Percentiles rank a stretch among this genome's conserved stretches.
Conservation (phyloP, 495 filamentous ascomycete genomes). For the Lophiostoma macrostomum region DNA sequence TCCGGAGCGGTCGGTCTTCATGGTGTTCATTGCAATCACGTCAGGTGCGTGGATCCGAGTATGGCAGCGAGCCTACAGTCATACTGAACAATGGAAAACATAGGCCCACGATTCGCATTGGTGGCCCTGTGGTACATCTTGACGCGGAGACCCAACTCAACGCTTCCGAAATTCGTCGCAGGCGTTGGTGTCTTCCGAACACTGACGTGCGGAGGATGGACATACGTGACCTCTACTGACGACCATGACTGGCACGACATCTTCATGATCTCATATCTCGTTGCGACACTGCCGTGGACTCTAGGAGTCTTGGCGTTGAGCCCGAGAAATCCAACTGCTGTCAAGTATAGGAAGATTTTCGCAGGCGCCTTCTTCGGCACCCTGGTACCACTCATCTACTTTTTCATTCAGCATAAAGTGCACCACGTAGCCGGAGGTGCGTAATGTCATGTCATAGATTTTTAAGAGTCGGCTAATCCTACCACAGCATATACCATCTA, state of each 20-base stretch:
- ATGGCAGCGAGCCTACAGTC: not conserved
- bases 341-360: conserved; percentile 86
- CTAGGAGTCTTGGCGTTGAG: conserved; percentile 84
- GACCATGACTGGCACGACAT: conserved; percentile 99
- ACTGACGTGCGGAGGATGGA: conserved; percentile 96
- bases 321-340: conserved; percentile 75
- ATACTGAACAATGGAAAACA: conserved; percentile 7
- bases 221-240: conserved; percentile 97
- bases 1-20: conserved; percentile 93
- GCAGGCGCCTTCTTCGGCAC: conserved; percentile 86
- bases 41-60: conserved; percentile 68
- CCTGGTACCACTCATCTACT: conserved; percentile 87
- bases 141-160: conserved; percentile 68
- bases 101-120: conserved; percentile 85
- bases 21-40: conserved; percentile 93
- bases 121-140: conserved; percentile 92
- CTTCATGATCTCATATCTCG: conserved; percentile 97
- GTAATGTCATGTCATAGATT: conserved; percentile 27
- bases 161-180: conserved; percentile 77
- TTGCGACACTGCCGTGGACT: conserved; percentile 95
- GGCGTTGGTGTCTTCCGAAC: conserved; percentile 81
- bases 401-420: conserved; percentile 98
- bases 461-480: conserved; percentile 10
- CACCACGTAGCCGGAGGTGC: conserved; percentile 91
- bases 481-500: conserved; percentile 91